Conservation (phyloP, 2,329 filamentous ascomycete species). For the Leptographium galeiforme region DNA sequence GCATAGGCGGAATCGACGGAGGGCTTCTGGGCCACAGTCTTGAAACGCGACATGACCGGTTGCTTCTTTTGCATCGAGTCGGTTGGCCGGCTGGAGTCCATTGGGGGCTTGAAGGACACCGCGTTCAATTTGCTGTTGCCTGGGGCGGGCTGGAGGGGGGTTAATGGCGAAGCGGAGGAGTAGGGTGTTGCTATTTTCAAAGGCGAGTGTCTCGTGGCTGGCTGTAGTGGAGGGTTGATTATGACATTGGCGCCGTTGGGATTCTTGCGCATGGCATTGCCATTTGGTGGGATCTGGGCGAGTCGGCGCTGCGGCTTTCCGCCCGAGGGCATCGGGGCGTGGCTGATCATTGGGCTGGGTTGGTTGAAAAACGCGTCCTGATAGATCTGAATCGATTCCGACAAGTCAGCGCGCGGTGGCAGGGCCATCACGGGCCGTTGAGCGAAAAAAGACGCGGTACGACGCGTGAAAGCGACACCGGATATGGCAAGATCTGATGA, state of each 20-base stretch:
- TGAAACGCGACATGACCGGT: slow-evolving; percentile 44
- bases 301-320: slow-evolving; percentile 35
- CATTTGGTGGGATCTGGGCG: slow-evolving; percentile 15
- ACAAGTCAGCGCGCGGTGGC: slow-evolving; percentile 31
- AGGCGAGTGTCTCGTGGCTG: slow-evolving; percentile 49
- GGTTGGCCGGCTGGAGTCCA: slow-evolving; percentile 36
- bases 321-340: slow-evolving; percentile 41
- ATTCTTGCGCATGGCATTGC: slow-evolving; percentile 42
- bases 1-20: slow-evolving; percentile 26
- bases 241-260: slow-evolving; percentile 47
- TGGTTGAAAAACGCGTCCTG: slow-evolving; percentile 36
- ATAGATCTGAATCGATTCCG: slow-evolving; percentile 37
- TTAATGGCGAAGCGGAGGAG: slow-evolving; percentile 43
- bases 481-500: background rate
- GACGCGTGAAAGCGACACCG: background rate
- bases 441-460: background rate
- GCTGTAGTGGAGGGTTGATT: slow-evolving; percentile 47
- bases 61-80: slow-evolving; percentile 58
- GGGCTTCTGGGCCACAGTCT: slow-evolving; percentile 41
- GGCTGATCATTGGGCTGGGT: slow-evolving; percentile 35
- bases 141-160: slow-evolving; percentile 39
- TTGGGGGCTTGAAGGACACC: slow-evolving; percentile 53
- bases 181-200: slow-evolving; percentile 44
- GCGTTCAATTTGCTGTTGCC: slow-evolving; percentile 49
- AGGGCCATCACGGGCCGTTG: slow-evolving; percentile 37